Evolutionary conservation across 108 stramenopile genomes (phyloP).

Genomic region (Nitzschia sp.): DNA sequence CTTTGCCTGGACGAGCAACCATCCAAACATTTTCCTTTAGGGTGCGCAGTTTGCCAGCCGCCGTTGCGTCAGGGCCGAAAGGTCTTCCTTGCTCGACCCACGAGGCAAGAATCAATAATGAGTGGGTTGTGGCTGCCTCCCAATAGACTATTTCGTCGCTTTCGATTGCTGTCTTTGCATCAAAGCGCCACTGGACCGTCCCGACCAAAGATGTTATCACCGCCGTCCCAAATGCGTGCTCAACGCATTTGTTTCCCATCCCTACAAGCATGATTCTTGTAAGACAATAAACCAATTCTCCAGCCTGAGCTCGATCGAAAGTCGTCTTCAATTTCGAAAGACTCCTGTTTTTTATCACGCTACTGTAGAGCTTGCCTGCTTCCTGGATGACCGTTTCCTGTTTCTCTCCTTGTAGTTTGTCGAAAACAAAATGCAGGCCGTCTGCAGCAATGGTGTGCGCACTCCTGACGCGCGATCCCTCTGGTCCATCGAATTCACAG

Average conservation of each 20-base stretch:
- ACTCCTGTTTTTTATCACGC: conserved; percentile 37
- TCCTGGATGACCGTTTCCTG: conserved; percentile 29
- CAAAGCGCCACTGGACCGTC: conserved; percentile 50
- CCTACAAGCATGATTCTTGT: conserved; percentile 46
- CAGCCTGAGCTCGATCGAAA: conserved; percentile 29
- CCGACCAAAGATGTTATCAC: conserved; percentile 32
- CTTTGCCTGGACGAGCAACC: conserved; percentile 61
- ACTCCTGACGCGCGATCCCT: conserved; percentile 7
- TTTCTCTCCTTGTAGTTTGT: conserved; percentile 23
- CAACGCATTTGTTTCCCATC: conserved; percentile 37
- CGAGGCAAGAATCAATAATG: conserved; percentile 49
- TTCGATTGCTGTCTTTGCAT: conserved; percentile 42
- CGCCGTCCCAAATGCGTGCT: conserved; percentile 19
- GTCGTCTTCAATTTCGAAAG: conserved; percentile 27
- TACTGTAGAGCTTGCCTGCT: conserved; percentile 32
- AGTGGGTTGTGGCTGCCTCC: conserved; percentile 65
- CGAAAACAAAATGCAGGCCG: conserved; percentile 51
- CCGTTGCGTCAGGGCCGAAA: conserved; percentile 6
- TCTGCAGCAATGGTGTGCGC: conserved; percentile 40
- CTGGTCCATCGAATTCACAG: not conserved
- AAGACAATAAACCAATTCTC: conserved; percentile 53
- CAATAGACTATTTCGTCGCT: conserved; percentile 43
- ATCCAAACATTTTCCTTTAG: conserved; percentile 45
- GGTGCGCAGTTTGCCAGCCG: conserved; percentile 7
- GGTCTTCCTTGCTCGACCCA: conserved; percentile 12